Base-by-base conservation (phyloP, 345 rosid species). In the Linum usitatissimum region DNA sequence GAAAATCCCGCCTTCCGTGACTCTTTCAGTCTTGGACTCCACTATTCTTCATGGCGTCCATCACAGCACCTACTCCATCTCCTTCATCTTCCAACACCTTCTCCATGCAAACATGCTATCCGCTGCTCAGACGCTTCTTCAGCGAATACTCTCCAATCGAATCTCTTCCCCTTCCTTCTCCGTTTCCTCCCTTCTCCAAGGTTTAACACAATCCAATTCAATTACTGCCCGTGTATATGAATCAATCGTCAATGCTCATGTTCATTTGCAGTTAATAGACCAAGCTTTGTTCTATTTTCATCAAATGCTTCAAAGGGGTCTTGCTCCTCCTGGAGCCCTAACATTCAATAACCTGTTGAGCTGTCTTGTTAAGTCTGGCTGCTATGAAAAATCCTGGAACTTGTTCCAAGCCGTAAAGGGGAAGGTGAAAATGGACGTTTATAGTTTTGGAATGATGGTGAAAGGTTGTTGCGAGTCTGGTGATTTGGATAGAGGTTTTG, bases 391-490 rank as follows among this genome's bases (percentile, higher is more conserved):
- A 60, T 76, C 79, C 18, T 82, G 78, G 81, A 49, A 62, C 10
- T 49, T 83, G 73, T 88, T 83, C 65, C 65, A 60, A 19, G 68
- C 75, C 58, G 68, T 40, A 8, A 79, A 70, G 55, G 71, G 36
- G 3, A 71, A 30, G 68, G 80, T 80, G 40, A 30, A 59, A 15
- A 57, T 77, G 38, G 96, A 91, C 71, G 75, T 63, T 30, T 81
- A 83, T 57, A 91, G 86, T 66, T 84, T 78, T 57, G 88, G 91
- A 69, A 86, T 91, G 15, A 73, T 80, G 76, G 82, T 80, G 12
- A 91, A 91, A 75, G 85, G 88, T 23, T 83, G 84, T 71, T 91
- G 94, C 55, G 73, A 77, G 61, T 59, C 73, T 21, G 87, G 96
- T 20, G 79, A 80, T 66, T 62, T 80, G 65, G 67, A 76, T 19